Base-by-base conservation (phyloP, 2,329 filamentous ascomycete genomes). In the Aspergillus sergii region DNA sequence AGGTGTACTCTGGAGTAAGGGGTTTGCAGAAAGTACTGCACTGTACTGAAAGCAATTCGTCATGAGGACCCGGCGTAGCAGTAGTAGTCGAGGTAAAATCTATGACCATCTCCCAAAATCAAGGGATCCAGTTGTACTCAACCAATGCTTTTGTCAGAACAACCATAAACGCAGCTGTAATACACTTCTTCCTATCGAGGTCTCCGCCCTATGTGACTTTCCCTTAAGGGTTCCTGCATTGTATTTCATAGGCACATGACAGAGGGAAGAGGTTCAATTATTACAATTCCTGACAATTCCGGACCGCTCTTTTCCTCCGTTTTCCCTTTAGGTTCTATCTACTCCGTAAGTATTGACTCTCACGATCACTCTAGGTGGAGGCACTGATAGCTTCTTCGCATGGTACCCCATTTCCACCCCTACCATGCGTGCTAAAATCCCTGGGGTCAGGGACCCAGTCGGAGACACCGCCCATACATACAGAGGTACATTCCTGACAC, bases 401-500 rank as follows among this genome's bases (percentile, higher is more conserved):
- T 23, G 36, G 21, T 4, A 21, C 32, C 51, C 23, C 51, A n/a
- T 39, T 39, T 55, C 4, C n/a, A 55, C 39, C 51, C 51, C 51
- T 55, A 55, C 51, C 30, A 39, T 55, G 51, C 30, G 14, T 34
- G 8, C 32, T 55, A 39, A 55, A 39, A 55, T 39, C 16, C 32
- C 32, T 55, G n/a, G 51, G 30, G 51, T 39, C 51, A n/a, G 11
- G 46, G 45, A 54, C 51, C 41, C 56, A 56, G n/a, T 59, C 67
- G 67, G 67, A 62, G 67, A 60, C 67, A 66, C 67, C 67, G 67
- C 64, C 59, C 60, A 58, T 62, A 48, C 62, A 32, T 50, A 48
- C 41, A 32, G 36, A 34, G n/a, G 21, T 53, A 56, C 58, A 32
- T 58, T 63, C 51, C 63, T 64, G 62, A 61, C 64, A 39, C 34